These are phyloP conservation scores for Pythium folliculosum DNA, from an alignment of 352 stramenopile species.

Conservation along the genomic window DNA sequence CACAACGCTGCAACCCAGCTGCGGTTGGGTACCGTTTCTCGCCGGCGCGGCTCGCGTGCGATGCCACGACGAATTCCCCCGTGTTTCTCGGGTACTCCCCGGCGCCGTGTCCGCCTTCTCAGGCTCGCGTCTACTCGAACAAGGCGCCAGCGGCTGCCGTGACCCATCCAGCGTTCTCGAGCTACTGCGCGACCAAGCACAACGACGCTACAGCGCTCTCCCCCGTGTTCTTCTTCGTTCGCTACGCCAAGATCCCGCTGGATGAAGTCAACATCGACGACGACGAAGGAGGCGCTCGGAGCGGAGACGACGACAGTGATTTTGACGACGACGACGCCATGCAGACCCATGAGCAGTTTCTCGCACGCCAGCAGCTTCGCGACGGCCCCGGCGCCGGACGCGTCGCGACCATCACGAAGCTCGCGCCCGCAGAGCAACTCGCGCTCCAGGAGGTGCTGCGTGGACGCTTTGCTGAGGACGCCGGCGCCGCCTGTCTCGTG, in stretches of 20 bases:
- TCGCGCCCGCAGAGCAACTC: slow-evolving; percentile 30
- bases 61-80: slow-evolving; percentile 33
- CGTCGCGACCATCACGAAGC: slow-evolving; percentile 25
- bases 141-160: slow-evolving; percentile 25
- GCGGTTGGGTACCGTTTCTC: slow-evolving; percentile 58
- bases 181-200: slow-evolving; percentile 48
- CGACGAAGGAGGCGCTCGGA: slow-evolving; percentile 5
- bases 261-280: slow-evolving; percentile 43
- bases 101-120: slow-evolving; percentile 41
- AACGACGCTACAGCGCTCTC: slow-evolving; percentile 49
- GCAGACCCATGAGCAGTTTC: slow-evolving; percentile 28
- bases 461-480: slow-evolving; percentile 27
- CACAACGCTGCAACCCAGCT: slow-evolving; percentile 49
- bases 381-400: background rate
- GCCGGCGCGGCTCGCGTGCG: background rate
- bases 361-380: slow-evolving; percentile 24
- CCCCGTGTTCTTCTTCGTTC: slow-evolving; percentile 65
- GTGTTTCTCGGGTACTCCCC: slow-evolving; percentile 63
- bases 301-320: slow-evolving; percentile 30
- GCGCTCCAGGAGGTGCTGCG: slow-evolving; percentile 40
- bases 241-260: slow-evolving; percentile 61
- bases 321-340: slow-evolving; percentile 21
- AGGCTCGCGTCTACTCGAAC: slow-evolving; percentile 21
- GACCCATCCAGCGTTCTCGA: slow-evolving; percentile 58
- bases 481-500: slow-evolving; percentile 11